phyloP scores from a whole-genome alignment of 2,329 filamentous ascomycete genomes.

The Fusarium sp. region DNA sequence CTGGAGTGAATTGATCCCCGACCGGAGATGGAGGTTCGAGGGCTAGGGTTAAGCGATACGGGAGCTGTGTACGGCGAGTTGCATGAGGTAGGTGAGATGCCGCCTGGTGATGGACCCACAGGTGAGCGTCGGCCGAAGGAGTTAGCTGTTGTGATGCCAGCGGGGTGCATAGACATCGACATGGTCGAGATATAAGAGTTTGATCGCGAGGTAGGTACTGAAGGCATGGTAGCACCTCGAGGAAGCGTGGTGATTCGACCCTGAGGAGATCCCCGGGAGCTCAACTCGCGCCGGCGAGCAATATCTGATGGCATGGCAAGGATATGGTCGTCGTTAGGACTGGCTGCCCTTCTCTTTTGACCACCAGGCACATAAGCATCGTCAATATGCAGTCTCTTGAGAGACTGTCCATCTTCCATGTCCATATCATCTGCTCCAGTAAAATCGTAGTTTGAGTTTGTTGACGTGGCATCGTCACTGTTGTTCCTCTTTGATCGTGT shows the following conservation, averaged over 20 bases:
- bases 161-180: slow-evolving; percentile 57
- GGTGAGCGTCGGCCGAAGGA: slow-evolving; percentile 65
- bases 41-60: slow-evolving; percentile 65
- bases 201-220: slow-evolving; percentile 61
- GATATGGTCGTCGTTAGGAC: slow-evolving; percentile 65
- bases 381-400: slow-evolving; percentile 67
- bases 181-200: slow-evolving; percentile 65
- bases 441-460: slow-evolving; percentile 62
- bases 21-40: slow-evolving; percentile 61
- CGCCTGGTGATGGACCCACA: slow-evolving; percentile 62
- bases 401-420: slow-evolving; percentile 66
- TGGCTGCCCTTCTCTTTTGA: slow-evolving; percentile 70
- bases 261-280: slow-evolving; percentile 67
- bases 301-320: slow-evolving; percentile 60
- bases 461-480: slow-evolving; percentile 67
- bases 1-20: slow-evolving; percentile 62
- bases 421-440: slow-evolving; percentile 61
- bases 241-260: slow-evolving; percentile 65
- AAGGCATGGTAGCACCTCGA: slow-evolving; percentile 61
- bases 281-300: slow-evolving; percentile 64
- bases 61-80: slow-evolving; percentile 67
- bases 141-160: slow-evolving; percentile 61
- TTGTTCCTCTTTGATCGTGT: slow-evolving; percentile 64
- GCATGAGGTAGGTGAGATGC: slow-evolving; percentile 65
- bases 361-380: slow-evolving; percentile 61